Evolutionary conservation across 805 yeast species (phyloP), one percentile per base, ranked within the genome.

Genomic region (Yarrowia hollandica): DNA sequence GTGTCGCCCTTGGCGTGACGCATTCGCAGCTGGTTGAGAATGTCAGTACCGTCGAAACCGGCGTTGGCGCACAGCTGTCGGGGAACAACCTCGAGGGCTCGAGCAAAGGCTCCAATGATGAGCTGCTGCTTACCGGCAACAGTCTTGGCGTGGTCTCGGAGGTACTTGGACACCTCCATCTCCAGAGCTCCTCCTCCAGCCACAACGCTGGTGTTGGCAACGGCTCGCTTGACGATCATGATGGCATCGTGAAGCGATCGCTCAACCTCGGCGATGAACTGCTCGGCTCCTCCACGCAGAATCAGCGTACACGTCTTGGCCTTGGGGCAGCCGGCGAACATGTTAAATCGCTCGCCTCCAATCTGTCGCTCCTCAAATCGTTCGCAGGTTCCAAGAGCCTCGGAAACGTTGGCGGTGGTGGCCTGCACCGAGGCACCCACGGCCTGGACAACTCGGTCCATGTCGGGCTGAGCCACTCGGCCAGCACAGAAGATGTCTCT

Each of bases 181-280:
- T 94, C 99, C 64, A 90, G 86, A 31, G 99, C 99, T 64, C 99
- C 99, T 64, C 99, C 99, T 63, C 99, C 99, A 12, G 96, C 98
- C 60, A 94, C 99, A 65, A 94, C 84, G 25, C 82, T 76, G 68
- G 84, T 86, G 71, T 91, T 91, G 69, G 88, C 85, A 38, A 94
- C 83, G 1, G 98, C 95, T 67, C 99, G 82, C 75, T 91, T 92
- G 44, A 92, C 98, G 71, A 94, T 91, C 99, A 92, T 92, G 54
- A 94, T 90, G 54, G 99, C 99, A 75, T 94, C 99, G 70, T 94
- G 98, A 65, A 94, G 78, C 1, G 97, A 92, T 74, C 99, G 83
- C 73, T 94, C 99, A 22, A 95, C 97, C 77, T 94, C 99, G 59
- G 96, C 97, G 69, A 94, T 85, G 35, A 94, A 95, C 78, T 94